Conservation (phyloP, 768 basidiomycete species). For the Xerocomus potaroensis region DNA sequence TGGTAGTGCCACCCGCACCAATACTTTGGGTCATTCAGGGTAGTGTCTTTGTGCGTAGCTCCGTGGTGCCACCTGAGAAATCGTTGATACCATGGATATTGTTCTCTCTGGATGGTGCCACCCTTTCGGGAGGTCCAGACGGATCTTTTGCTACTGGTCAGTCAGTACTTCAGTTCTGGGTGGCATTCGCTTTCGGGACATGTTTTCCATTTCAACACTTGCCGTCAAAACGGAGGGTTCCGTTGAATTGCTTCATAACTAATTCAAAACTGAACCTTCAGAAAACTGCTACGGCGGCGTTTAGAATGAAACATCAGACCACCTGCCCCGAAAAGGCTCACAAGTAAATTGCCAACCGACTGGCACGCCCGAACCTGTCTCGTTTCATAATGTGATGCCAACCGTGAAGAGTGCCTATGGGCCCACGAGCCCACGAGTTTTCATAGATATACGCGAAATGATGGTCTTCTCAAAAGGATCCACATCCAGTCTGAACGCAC, state of each 20-base stretch:
- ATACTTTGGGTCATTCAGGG: conserved; percentile 20
- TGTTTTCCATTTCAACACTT: conserved; percentile 6
- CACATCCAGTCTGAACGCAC: conserved; percentile 4
- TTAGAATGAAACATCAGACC: conserved; percentile 5
- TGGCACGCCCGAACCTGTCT: conserved; percentile 15
- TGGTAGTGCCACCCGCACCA: conserved; percentile 6
- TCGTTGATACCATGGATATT: background rate
- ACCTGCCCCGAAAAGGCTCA: conserved; percentile 5
- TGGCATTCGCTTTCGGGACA: background rate
- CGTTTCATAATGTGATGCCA: conserved; percentile 13
- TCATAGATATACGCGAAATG: conserved; percentile 3
- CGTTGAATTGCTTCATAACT: conserved; percentile 7
- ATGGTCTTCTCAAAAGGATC: conserved; percentile 22
- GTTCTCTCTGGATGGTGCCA: background rate
- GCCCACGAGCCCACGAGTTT: conserved; percentile 7
- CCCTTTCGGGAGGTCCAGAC: background rate
- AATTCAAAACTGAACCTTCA: conserved; percentile 1
- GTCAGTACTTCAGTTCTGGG: conserved; percentile 6
- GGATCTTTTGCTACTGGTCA: background rate
- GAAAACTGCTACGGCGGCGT: conserved; percentile 14
- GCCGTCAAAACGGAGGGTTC: conserved; percentile 3
- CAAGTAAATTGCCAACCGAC: conserved; percentile 13
- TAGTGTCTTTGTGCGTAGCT: conserved; percentile 15
- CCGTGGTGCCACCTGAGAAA: conserved; percentile 19
- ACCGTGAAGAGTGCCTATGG: conserved; percentile 1